phyloP scores from a whole-genome alignment of 192 early-diverging fungal species.

The Chytriomyces sp. region DNA sequence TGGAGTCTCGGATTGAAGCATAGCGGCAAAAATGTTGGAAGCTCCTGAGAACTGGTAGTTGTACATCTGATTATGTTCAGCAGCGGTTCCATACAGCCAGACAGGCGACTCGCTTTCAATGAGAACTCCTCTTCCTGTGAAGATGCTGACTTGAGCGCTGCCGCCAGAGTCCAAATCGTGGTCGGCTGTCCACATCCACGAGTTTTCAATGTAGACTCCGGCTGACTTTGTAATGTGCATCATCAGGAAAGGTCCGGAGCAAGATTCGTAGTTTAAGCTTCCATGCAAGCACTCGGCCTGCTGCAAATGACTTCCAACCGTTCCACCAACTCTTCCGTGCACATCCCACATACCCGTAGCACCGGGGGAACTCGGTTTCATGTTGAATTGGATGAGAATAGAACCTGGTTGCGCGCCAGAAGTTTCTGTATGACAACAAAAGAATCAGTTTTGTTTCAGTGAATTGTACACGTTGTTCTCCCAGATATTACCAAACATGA shows the following conservation, averaged over 20 bases:
- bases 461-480: too few species aligned
- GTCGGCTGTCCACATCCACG: constrained; percentile 53
- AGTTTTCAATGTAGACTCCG: constrained; percentile 51
- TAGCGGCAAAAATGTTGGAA: constrained; percentile 43
- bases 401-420: constrained; percentile 43
- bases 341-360: constrained; percentile 50
- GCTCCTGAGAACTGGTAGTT: constrained; percentile 46
- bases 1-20: constrained; percentile 53
- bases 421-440: not conserved
- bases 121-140: constrained; percentile 50
- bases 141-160: constrained; percentile 31
- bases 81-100: constrained; percentile 47
- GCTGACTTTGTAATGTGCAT: constrained; percentile 43
- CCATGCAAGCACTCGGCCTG: constrained; percentile 21
- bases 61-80: constrained; percentile 50
- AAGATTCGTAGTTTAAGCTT: constrained; percentile 22
- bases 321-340: constrained; percentile 51
- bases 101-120: constrained; percentile 39
- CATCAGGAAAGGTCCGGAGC: constrained; percentile 34
- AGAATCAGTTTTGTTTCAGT: too few species aligned
- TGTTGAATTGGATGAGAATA: constrained; percentile 51
- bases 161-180: constrained; percentile 45
- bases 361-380: constrained; percentile 29
- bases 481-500: not conserved
- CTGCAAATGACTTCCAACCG: constrained; percentile 37